Percentiles rank a stretch among this genome's conserved stretches.
Evolutionary conservation across 1,284 basidiomycete species (phyloP).

Genomic region (Trametes polyzona): DNA sequence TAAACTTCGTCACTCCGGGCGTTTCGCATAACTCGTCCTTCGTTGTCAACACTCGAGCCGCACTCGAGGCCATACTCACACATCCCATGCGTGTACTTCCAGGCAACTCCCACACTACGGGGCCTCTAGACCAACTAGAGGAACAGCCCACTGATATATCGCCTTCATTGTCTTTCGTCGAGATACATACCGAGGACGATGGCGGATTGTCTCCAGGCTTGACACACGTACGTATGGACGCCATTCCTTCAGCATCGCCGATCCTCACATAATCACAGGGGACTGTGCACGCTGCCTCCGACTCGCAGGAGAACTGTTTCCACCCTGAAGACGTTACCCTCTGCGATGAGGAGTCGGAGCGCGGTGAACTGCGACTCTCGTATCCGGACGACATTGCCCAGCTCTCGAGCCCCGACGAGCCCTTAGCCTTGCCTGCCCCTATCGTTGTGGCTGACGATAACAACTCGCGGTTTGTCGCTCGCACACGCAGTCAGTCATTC

Average conservation of each 20-base stretch:
- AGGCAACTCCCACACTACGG: not conserved
- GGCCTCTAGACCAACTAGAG: not conserved
- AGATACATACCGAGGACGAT: not conserved
- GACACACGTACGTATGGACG: not conserved
- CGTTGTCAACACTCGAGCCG: conserved; percentile 1
- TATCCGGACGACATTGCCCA: no score
- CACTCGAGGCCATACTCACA: not conserved
- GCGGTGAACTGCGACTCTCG: no score
- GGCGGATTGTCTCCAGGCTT: not conserved
- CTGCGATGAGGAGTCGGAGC: no score
- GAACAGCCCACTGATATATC: not conserved
- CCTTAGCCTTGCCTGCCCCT: not conserved
- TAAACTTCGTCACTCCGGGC: conserved; percentile 3
- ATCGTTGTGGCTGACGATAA: not conserved
- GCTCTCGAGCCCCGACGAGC: not conserved
- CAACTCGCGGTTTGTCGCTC: not conserved
- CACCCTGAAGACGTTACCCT: no score
- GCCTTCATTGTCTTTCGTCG: not conserved
- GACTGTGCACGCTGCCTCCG: no score
- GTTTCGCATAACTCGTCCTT: not conserved
- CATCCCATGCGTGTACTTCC: not conserved
- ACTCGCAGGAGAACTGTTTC: no score
- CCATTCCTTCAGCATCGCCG: not conserved
- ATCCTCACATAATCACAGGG: no score
- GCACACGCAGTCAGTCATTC: not conserved